These are phyloP conservation scores for Suhomyces anneliseae DNA, from an alignment of 1,139 yeast genomes.

Conservation along the genomic window DNA sequence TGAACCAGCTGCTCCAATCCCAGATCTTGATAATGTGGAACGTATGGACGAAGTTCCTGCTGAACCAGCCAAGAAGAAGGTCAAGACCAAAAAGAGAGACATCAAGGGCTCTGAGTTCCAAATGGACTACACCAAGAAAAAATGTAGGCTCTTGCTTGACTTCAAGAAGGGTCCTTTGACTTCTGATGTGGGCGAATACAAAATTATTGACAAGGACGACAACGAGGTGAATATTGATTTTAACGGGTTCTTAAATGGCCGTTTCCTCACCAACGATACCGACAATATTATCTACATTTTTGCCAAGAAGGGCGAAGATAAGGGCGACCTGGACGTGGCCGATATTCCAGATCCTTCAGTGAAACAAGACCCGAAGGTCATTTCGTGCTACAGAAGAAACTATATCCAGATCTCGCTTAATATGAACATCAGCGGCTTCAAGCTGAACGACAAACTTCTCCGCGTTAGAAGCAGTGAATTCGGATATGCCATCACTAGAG, in stretches of 20 bases:
- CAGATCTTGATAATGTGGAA: background rate
- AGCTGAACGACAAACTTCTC: slow-evolving; percentile 27
- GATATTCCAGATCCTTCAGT: slow-evolving; percentile 3
- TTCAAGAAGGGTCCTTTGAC: slow-evolving; percentile 21
- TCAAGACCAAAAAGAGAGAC: slow-evolving; percentile 8
- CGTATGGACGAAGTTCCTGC: background rate
- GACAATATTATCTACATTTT: slow-evolving; percentile 41
- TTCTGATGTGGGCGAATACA: slow-evolving; percentile 21
- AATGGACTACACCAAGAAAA: slow-evolving; percentile 13
- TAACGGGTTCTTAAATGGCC: slow-evolving; percentile 43
- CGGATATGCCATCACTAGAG: slow-evolving; percentile 38
- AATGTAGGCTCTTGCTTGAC: slow-evolving; percentile 26
- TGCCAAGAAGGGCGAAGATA: slow-evolving; percentile 17
- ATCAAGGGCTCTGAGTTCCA: slow-evolving; percentile 11
- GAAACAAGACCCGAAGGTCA: slow-evolving; percentile 35
- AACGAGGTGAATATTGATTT: slow-evolving; percentile 24
- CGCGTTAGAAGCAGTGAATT: slow-evolving; percentile 37
- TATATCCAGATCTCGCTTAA: slow-evolving; percentile 41
- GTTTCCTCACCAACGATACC: slow-evolving; percentile 43
- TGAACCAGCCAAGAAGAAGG: slow-evolving; percentile 9
- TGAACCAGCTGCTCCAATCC: background rate
- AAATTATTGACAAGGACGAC: slow-evolving; percentile 33
- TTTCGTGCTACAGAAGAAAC: slow-evolving; percentile 49
- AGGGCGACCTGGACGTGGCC: background rate
- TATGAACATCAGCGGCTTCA: slow-evolving; percentile 35